These are phyloP conservation scores for Gaultheria prostrata DNA, from an alignment of 148 eudicot species.

Conservation along the genomic window DNA sequence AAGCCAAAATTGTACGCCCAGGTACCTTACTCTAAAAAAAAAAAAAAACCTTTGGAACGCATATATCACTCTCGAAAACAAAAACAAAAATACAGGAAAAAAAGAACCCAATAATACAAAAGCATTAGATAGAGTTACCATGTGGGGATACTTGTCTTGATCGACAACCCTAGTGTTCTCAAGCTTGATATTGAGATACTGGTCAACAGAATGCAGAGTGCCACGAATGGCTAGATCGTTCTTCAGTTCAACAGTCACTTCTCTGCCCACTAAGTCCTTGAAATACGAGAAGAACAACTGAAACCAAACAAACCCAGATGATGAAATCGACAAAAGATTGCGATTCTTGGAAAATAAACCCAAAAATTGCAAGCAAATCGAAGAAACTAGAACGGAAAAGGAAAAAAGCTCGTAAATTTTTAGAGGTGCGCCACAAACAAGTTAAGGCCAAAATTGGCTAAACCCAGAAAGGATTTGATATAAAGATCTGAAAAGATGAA, in stretches of 20 bases:
- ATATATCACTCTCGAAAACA: neutral
- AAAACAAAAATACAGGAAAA: neutral
- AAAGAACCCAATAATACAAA: neutral
- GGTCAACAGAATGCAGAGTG: conserved; percentile 96
- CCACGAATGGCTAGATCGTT: conserved; percentile 90
- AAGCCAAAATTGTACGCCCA: neutral
- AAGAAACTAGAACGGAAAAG: neutral
- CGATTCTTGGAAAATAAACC: neutral
- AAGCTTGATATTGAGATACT: conserved; percentile 91
- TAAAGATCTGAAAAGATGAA: neutral
- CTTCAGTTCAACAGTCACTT: conserved; percentile 94
- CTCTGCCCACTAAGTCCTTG: conserved; percentile 89
- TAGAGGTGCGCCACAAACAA: neutral
- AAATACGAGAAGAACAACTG: conserved; percentile 97
- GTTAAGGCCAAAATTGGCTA: neutral
- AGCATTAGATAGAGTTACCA: conserved; percentile 41
- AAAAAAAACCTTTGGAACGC: neutral
- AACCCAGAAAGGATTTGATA: neutral
- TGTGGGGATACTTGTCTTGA: conserved; percentile 97
- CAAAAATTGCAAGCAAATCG: neutral
- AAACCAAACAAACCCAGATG: conserved; percentile 11
- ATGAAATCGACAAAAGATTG: neutral
- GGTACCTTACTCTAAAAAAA: neutral
- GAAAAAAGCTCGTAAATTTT: neutral
- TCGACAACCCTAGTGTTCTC: conserved; percentile 97